Base-by-base conservation (phyloP, 2,329 filamentous ascomycete genomes). In the Hymenoscyphus occultus region DNA sequence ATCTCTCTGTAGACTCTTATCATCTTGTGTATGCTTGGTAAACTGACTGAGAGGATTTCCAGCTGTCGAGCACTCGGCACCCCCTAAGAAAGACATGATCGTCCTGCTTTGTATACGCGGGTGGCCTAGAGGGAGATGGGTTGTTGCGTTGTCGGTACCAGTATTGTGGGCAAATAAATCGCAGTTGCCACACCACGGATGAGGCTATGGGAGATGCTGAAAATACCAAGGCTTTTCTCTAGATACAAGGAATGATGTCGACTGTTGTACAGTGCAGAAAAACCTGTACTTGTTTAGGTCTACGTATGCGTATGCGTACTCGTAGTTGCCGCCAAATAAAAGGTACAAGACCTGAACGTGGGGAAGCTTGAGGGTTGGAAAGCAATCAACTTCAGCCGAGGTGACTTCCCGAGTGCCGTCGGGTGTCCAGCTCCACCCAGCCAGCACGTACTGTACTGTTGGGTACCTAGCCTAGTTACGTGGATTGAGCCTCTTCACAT, bases 11-110 rank as follows among this genome's bases (percentile, higher is more conserved):
- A 98, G 82, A 65, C 91, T 95, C 80, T 93, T 96, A 81, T 99
- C 95, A 84, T 96, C 92, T 76, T 96, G 91, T 64, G 95, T 92
- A 78, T 97, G 93, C 80, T 99, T 99, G 70, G 93, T 92, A 78
- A 99, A 96, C 82, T 98, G 95, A 76, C 92, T 94, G 74, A 99
- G 88, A 65, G 96, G 95, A 79, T 99, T 99, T 75, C 90, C 92
- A 70, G 91, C 93, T 68, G 95, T 96, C 64, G 94, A 98, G 84
- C 95, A 99, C 81, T 98, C 95, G 73, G 94, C 91, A 73, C 94
- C 93, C 79, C 92, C 92, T 74, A 98, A 85, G 78, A 99, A 98
- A 63, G 94, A 97, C 94, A 99, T 98, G 19, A 14, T 61, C n/a
- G 14, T 13, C 2, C 13, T 61, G 31, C 14, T 35, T 31, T 22